phyloP scores from a whole-genome alignment of 1,284 basidiomycete species.

The Meripilus lineatus region DNA sequence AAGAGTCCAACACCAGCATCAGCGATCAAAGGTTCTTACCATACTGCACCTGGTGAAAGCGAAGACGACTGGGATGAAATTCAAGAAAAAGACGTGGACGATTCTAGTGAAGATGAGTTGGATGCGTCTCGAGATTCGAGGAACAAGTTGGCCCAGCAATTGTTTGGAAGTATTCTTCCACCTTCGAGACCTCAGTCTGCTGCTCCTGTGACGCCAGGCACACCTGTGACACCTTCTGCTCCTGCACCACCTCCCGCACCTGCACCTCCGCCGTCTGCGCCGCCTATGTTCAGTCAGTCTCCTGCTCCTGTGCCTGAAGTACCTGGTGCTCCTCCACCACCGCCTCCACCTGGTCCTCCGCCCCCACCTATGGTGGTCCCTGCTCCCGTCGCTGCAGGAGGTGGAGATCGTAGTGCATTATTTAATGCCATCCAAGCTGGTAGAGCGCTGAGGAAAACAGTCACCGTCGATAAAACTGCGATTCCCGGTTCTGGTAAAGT shows the following conservation, averaged over 20 bases:
- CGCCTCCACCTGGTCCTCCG: constrained; percentile 31
- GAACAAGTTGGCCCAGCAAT: constrained; percentile 68
- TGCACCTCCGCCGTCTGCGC: constrained; percentile 31
- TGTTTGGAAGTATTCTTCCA: constrained; percentile 71
- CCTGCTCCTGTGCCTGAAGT: constrained; percentile 29
- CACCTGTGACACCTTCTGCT: constrained; percentile 23
- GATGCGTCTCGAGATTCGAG: constrained; percentile 58
- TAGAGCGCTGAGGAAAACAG: constrained; percentile 66
- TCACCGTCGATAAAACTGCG: constrained; percentile 82
- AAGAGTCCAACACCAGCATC: constrained; percentile 36
- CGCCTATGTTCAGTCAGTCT: constrained; percentile 27
- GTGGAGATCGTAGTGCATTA: constrained; percentile 64
- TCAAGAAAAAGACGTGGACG: constrained; percentile 67
- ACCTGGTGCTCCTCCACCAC: constrained; percentile 29
- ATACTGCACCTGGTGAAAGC: constrained; percentile 55
- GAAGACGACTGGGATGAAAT: constrained; percentile 86
- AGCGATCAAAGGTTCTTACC: constrained; percentile 50
- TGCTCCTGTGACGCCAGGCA: constrained; percentile 26
- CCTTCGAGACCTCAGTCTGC: constrained; percentile 44
- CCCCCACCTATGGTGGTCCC: constrained; percentile 34
- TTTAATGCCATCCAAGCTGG: constrained; percentile 84
- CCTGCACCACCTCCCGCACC: constrained; percentile 31
- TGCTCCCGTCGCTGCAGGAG: constrained; percentile 31
- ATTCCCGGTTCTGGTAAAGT: constrained; percentile 71
- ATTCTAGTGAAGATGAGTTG: constrained; percentile 80